Conservation (phyloP, 1,139 yeast genomes). For the Protomyces arabidopsidicola region DNA sequence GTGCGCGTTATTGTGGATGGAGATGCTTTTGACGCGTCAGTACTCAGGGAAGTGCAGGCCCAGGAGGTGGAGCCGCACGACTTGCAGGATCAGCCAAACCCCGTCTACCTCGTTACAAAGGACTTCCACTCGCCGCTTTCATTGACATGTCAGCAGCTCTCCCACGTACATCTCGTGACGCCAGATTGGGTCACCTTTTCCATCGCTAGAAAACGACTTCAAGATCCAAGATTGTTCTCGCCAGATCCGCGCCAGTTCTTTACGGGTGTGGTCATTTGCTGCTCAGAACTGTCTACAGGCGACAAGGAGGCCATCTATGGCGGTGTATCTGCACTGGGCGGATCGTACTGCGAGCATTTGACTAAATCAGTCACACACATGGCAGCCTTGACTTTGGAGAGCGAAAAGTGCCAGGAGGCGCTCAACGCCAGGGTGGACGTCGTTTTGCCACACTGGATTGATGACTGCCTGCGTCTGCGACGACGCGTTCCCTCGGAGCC, state of each 20-base stretch:
- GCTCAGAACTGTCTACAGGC: constrained; percentile 54
- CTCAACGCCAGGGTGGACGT: constrained; percentile 44
- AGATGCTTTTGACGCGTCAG: neutral
- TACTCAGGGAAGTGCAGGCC: neutral
- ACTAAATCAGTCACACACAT: constrained; percentile 74
- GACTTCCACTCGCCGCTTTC: constrained; percentile 23
- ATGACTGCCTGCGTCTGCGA: constrained; percentile 59
- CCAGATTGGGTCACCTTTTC: constrained; percentile 9
- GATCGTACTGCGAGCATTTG: constrained; percentile 59
- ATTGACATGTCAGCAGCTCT: constrained; percentile 3
- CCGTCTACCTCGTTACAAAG: constrained; percentile 14
- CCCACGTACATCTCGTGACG: neutral
- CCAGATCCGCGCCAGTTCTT: constrained; percentile 68
- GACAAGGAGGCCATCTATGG: constrained; percentile 64
- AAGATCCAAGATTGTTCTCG: constrained; percentile 38
- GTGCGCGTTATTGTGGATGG: constrained; percentile 5
- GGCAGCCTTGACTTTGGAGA: constrained; percentile 53
- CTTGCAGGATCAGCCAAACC: neutral
- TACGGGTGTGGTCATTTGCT: constrained; percentile 57
- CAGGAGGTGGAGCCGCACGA: neutral
- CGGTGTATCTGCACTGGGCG: constrained; percentile 70
- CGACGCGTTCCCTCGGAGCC: constrained; percentile 51
- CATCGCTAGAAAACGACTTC: constrained; percentile 2
- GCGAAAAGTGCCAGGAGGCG: constrained; percentile 38
- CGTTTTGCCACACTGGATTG: constrained; percentile 71